Base-by-base conservation (phyloP, 768 basidiomycete genomes). In the Panellus pusillus region DNA sequence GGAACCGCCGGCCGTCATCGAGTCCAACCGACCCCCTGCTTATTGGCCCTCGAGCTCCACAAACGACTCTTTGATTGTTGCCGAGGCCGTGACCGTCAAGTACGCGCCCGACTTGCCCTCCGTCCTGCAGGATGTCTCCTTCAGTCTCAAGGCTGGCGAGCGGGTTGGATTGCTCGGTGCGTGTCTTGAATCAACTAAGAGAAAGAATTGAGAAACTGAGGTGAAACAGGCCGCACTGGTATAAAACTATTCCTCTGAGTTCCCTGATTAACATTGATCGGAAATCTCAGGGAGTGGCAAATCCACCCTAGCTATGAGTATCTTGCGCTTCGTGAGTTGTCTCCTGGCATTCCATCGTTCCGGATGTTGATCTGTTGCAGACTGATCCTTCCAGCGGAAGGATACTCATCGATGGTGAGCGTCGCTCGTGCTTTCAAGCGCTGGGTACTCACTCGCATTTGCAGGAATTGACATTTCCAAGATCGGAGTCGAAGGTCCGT, bases 1-100 rank as follows among this genome's bases (percentile, higher is more conserved):
- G 67, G 93, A 96, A 65, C 88, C 94, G 0, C 84, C 91, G 2
- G 77, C 85, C 0, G 64, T 87, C 53, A 86, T 93, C 44, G 86
- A 92, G 59, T 78, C 79, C 0, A 80, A 79, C 51, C 81, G 90
- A 7, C 87, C 86, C 1, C 94, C 94, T 1, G 94, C 93, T 0
- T 94, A 94, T 64, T 97, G 94, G 94, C 94, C 94, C 0, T 92
- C 92, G 0, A 83, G 78, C 53, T 75, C 84, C 15, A 79, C 76
- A 44, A 72, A 79, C 8, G 74, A 83, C 27, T 65, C 76, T 3
- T 73, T 96, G 28, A 63, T 97, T 28, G 69, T 70, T 1, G 89
- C 91, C 0, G 85, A 94, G 60, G 80, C 94, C 57, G 72, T 98
- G 20, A 82, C 81, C 13, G 73, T 96, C 67, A 90, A 86, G 67